Evolutionary conservation across 257 asterid species (phyloP), one percentile per base, ranked within the genome.

Genomic region (Schizonepeta tenuifolia): DNA sequence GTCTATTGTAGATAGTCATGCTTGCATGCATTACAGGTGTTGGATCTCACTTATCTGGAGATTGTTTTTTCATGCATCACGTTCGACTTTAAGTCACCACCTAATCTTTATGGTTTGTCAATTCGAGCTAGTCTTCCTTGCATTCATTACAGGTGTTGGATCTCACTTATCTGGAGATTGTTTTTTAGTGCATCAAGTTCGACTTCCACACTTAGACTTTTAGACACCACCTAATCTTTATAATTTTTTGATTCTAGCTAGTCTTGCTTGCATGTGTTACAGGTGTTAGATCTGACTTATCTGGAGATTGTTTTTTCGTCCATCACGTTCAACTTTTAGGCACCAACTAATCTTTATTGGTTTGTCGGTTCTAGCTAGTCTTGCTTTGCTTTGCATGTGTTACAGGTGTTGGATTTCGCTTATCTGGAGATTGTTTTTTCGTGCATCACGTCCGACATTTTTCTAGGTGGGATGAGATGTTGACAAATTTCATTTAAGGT

Each of bases 71-170:
- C 5, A 2, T 24, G 62, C 18, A 56, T 38, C 38, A 22, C 14
- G 10, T 1, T 54, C 9, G 49, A 17, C 9, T 36, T 31, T 17
- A 8, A 12, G 3, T 3, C 33, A 12, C 63, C 38, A 56, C 63
- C 40, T 56, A 56, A 26, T 26, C 40, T 15, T 22, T 1, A 4
- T 9, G 61, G 17, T 55, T 10, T 11, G 2, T 38, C 12, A 12
- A 38, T 9, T 57, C 12, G 0, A 41, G 46, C 56, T 56, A 47
- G 36, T 5, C 35, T 28, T 58, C 22, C 31, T 17, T 49, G 65
- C 75, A 67, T 67, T 71, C 49, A 53, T 57, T 18, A 59, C 79
- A 59, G 75, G 70, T 75, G 75, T 47, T 75, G 68, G 36, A 38
- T 55, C 31, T 7, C 44, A 31, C 57, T 58, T 13, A 57, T 57